Evolutionary conservation across 345 rosid species (phyloP).

Genomic region (Murraya paniculata): DNA sequence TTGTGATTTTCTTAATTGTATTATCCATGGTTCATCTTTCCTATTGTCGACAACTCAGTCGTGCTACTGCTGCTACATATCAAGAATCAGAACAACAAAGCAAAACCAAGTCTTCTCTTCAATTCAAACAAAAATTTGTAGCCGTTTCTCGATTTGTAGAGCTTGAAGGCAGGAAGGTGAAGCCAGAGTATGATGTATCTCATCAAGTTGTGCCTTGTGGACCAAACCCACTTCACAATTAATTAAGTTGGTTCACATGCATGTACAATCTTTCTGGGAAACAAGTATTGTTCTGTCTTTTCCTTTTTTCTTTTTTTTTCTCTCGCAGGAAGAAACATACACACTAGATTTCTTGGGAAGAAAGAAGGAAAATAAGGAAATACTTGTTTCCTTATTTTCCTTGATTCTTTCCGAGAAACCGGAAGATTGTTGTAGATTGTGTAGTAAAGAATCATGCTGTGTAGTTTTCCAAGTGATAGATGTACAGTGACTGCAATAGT

Average conservation of each 20-base stretch:
- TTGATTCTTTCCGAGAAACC: conserved; percentile 25
- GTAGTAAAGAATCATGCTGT: background rate
- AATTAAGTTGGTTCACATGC: conserved; percentile 26
- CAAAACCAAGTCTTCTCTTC: conserved; percentile 11
- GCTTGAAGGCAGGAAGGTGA: conserved; percentile 6
- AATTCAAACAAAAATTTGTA: conserved; percentile 14
- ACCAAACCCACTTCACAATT: conserved; percentile 65
- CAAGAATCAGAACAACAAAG: conserved; percentile 11
- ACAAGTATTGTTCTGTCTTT: background rate
- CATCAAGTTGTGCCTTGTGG: conserved; percentile 44
- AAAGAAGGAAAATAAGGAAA: conserved; percentile 9
- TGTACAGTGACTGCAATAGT: background rate
- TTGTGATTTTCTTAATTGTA: conserved; percentile 22
- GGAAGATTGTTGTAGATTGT: background rate
- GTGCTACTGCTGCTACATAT: background rate
- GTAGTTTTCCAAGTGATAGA: background rate
- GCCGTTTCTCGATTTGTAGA: conserved; percentile 11
- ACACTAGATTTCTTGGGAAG: conserved; percentile 11
- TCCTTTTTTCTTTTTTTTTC: no score
- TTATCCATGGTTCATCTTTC: conserved; percentile 20
- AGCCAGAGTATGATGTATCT: conserved; percentile 16
- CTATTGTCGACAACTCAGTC: conserved; percentile 21
- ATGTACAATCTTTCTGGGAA: background rate
- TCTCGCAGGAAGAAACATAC: background rate
- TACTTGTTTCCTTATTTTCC: conserved; percentile 8